These are phyloP conservation scores for Harringtonia aguacate DNA, from an alignment of 2,329 filamentous ascomycete genomes.

Conservation along the genomic window DNA sequence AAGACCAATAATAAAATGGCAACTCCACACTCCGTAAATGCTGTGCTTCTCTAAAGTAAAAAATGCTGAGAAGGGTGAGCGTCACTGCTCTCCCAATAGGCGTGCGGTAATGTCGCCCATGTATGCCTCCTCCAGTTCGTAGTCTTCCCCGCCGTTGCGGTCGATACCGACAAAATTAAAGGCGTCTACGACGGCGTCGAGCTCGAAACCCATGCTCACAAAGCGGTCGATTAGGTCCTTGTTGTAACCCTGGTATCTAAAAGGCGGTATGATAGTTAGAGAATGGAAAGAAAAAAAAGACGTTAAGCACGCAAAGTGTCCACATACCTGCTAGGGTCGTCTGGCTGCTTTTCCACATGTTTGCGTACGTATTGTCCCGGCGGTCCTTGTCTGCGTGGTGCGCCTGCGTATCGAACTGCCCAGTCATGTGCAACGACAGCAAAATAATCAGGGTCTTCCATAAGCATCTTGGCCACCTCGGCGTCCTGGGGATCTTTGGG, in stretches of 20 bases:
- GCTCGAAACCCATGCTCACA: constrained; percentile 80
- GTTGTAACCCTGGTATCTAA: constrained; percentile 80
- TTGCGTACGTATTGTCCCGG: constrained; percentile 36
- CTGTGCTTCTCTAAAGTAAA: neutral
- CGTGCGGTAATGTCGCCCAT: constrained; percentile 84
- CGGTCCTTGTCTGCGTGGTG: constrained; percentile 39
- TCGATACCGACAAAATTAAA: constrained; percentile 78
- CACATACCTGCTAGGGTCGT: constrained; percentile 36
- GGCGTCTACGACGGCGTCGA: constrained; percentile 75
- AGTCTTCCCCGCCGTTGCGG: constrained; percentile 64
- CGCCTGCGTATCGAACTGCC: constrained; percentile 75
- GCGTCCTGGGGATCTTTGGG: constrained; percentile 96
- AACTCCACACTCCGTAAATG: neutral
- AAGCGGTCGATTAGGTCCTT: constrained; percentile 75
- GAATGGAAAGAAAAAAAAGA: neutral
- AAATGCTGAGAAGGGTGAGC: neutral
- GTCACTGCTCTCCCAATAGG: constrained; percentile 65
- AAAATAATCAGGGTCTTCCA: constrained; percentile 69
- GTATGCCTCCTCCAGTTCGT: constrained; percentile 79
- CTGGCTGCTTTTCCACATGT: constrained; percentile 39
- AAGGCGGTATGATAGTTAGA: neutral
- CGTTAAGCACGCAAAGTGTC: neutral
- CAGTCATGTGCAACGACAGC: constrained; percentile 77
- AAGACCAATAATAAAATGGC: too few relatives aligned
- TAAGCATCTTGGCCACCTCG: constrained; percentile 84